Conservation (phyloP, 2,329 filamentous ascomycete species). For the Sarocladium oryzae region DNA sequence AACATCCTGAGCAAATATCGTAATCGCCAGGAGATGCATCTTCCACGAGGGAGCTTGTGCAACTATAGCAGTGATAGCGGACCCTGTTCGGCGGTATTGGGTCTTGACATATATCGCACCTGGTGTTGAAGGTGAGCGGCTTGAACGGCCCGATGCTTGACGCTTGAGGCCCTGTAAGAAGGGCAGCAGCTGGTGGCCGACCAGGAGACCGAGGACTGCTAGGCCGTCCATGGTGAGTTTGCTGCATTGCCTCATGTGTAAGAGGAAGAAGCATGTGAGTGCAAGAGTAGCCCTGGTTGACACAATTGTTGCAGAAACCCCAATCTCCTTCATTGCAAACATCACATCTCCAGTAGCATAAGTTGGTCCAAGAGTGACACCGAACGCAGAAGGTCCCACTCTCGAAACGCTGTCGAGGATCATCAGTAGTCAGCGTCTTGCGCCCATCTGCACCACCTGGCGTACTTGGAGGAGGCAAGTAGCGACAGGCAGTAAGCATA, state of each 20-base stretch:
- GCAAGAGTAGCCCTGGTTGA: slow-evolving; percentile 75
- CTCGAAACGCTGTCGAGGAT: slow-evolving; percentile 63
- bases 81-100: slow-evolving; percentile 63
- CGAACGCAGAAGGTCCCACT: slow-evolving; percentile 78
- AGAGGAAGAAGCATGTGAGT: slow-evolving; percentile 76
- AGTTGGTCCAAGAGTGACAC: slow-evolving; percentile 67
- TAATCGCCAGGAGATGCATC: slow-evolving; percentile 64
- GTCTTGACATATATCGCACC: slow-evolving; percentile 72
- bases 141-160: slow-evolving; percentile 51
- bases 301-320: slow-evolving; percentile 87
- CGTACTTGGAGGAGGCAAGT: slow-evolving; percentile 40
- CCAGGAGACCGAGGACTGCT: slow-evolving; percentile 36
- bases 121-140: slow-evolving; percentile 64
- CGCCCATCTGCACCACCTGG: slow-evolving; percentile 49
- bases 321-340: slow-evolving; percentile 87
- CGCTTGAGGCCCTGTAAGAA: slow-evolving; percentile 41
- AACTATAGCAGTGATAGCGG: slow-evolving; percentile 75
- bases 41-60: slow-evolving; percentile 46
- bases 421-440: slow-evolving; percentile 55
- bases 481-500: slow-evolving; percentile 52
- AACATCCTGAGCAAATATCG: slow-evolving; percentile 77
- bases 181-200: slow-evolving; percentile 39
- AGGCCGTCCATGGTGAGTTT: slow-evolving; percentile 26
- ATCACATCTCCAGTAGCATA: slow-evolving; percentile 86
- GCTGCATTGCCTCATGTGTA: slow-evolving; percentile 46